Conservation (phyloP, 2,329 filamentous ascomycete species). For the Coniella vitis region DNA sequence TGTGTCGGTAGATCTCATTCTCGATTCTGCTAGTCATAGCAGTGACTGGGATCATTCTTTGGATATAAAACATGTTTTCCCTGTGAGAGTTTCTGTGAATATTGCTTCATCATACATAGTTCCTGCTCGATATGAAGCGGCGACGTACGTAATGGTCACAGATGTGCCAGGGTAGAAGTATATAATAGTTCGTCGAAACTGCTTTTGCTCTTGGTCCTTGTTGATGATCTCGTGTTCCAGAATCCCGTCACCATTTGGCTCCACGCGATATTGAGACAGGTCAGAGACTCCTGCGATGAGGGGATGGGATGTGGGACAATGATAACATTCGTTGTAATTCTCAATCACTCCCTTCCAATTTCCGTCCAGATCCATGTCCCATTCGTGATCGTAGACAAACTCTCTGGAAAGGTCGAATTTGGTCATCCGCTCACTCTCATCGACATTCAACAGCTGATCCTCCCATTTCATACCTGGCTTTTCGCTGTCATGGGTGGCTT, state of each 20-base stretch:
- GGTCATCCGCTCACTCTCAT: slow-evolving; percentile 20
- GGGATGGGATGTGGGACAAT: slow-evolving; percentile 42
- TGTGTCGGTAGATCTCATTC: slow-evolving; percentile 46
- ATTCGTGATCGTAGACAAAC: slow-evolving; percentile 25
- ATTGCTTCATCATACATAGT: background rate
- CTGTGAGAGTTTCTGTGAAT: slow-evolving; percentile 18
- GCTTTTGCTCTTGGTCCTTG: slow-evolving; percentile 28
- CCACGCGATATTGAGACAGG: slow-evolving; percentile 35
- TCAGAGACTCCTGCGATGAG: slow-evolving; percentile 37
- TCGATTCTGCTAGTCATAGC: slow-evolving; percentile 36
- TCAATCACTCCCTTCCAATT: slow-evolving; percentile 38
- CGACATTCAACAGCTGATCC: slow-evolving; percentile 30
- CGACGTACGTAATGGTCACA: slow-evolving; percentile 29
- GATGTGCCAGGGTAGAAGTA: slow-evolving; percentile 35
- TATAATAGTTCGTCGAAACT: slow-evolving; percentile 23
- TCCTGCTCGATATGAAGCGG: background rate
- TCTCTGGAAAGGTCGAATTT: slow-evolving; percentile 25
- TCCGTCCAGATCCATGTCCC: slow-evolving; percentile 28
- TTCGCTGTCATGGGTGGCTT: slow-evolving; percentile 22
- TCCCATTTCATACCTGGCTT: slow-evolving; percentile 35
- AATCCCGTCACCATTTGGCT: slow-evolving; percentile 27
- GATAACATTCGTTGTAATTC: slow-evolving; percentile 44
- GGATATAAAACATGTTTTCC: slow-evolving; percentile 44
- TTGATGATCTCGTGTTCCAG: slow-evolving; percentile 31
- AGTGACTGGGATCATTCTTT: slow-evolving; percentile 40